Evolutionary conservation across 495 filamentous ascomycete genomes (phyloP), one percentile per base, ranked within the genome.

Genomic region (Aspergillus asperescens): DNA sequence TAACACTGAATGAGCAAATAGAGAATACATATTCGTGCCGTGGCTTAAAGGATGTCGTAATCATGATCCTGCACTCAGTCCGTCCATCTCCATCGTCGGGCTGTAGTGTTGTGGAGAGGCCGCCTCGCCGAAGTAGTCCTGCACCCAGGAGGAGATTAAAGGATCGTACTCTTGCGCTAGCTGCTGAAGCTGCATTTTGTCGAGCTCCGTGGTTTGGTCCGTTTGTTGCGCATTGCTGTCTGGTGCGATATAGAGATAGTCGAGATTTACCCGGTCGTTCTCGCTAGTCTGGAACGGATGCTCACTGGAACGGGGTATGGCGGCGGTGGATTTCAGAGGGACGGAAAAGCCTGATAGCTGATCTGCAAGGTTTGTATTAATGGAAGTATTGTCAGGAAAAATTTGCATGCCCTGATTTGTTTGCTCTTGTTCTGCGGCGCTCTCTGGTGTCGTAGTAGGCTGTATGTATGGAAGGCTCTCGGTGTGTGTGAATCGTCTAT

Each of bases 221-320:
- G 37, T 25, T 7, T 4, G 2, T 7, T 7, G 6, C 1, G 13
- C 34, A 15, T 29, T 28, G 2, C 8, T 28, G 18, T 52, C 49
- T 3, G 40, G 49, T 13, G 35, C 49, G 19, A 56, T 41, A 31
- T 50, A 56, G 25, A 56, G 41, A 20, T 56, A 56, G 25, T 56
- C 47, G 27, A 56, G 54, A 20, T 56, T 56, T 20, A 56, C 43
- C 15, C 22, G n/a, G 1, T 49, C 38, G 24, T n/a, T 5, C 4
- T 31, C 13, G 29, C n/a, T n/a, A n/a, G n/a, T n/a, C n/a, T n/a
- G n/a, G n/a, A n/a, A n/a, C n/a, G n/a, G n/a, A n/a, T n/a, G n/a
- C n/a, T n/a, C n/a, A n/a, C n/a, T n/a, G n/a, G n/a, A n/a, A n/a
- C n/a, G n/a, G n/a, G n/a, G n/a, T n/a, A n/a, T n/a, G n/a, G n/a